phyloP scores from a whole-genome alignment of 2,329 filamentous ascomycete genomes.

The Trichoderma brevicompactum region DNA sequence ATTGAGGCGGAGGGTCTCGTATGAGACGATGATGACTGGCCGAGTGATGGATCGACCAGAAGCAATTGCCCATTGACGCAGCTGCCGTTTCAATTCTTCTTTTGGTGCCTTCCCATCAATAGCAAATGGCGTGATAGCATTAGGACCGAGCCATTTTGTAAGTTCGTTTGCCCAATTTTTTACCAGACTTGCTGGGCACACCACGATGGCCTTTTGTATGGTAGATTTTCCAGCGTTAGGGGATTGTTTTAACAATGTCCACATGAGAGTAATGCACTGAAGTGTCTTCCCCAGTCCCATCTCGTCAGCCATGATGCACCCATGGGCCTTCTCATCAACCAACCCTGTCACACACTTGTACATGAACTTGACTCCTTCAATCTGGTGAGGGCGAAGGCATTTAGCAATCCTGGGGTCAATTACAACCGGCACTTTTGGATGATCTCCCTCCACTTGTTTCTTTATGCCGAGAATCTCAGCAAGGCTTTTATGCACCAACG shows the following conservation, averaged over 20 bases:
- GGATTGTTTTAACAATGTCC: slow-evolving; percentile 95
- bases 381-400: slow-evolving; percentile 91
- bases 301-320: slow-evolving; percentile 99
- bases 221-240: slow-evolving; percentile 91
- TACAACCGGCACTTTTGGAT: slow-evolving; percentile 92
- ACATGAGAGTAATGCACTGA: slow-evolving; percentile 95
- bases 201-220: slow-evolving; percentile 96
- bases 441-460: slow-evolving; percentile 79
- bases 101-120: slow-evolving; percentile 97
- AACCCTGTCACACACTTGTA: slow-evolving; percentile 94
- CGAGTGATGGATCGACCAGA: slow-evolving; percentile 87
- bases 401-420: slow-evolving; percentile 91
- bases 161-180: slow-evolving; percentile 98
- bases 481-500: slow-evolving; percentile 90
- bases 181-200: slow-evolving; percentile 93
- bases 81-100: slow-evolving; percentile 84
- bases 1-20: slow-evolving; percentile 91
- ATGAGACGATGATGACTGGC: slow-evolving; percentile 96
- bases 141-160: slow-evolving; percentile 92
- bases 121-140: slow-evolving; percentile 89
- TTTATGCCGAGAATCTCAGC: slow-evolving; percentile 94
- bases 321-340: slow-evolving; percentile 90
- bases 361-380: slow-evolving; percentile 97
- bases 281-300: slow-evolving; percentile 98
- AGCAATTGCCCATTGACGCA: slow-evolving; percentile 93